Evolutionary conservation across 441 rosid species (phyloP), one percentile per base, ranked within the genome.

Genomic region (Erodium chrysanthum): DNA sequence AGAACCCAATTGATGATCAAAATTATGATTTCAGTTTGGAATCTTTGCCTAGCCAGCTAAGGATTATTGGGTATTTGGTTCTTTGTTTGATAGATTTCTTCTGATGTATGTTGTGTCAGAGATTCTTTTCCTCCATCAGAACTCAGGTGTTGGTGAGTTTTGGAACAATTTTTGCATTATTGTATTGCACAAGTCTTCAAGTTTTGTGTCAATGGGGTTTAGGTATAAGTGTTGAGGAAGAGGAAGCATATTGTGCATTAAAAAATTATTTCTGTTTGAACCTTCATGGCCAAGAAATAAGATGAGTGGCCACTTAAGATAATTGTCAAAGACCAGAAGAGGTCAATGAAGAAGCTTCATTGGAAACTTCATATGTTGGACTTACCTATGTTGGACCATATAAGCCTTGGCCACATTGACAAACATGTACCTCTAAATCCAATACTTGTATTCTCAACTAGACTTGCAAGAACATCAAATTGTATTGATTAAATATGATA

Each of bases 221-320:
- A 56, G 62, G 62, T 56, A 56, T 56, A 20, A 56, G 62, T 56
- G 62, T 56, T 21, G 27, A 21, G 62, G 62, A 21, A 56, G 62
- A 10, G 14, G 62, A 56, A 56, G 62, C 62, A 56, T 56, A 56
- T 21, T 56, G 62, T 20, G 27, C 11, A 56, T 20, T 56, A 56
- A 21, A 56, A 23, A 56, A 31, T 20, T 27, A 20, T 7, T 11
- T 56, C 21, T 56, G 18, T 56, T 56, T n/a, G 62, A 56, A 21
- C 12, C 62, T 20, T 56, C 62, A 56, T 2, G 62, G 61, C 11
- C n/a, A 56, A 56, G 61, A 21, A 20, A 56, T 31, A 1, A 4
- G 35, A 4, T 31, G 2, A 2, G 0, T 27, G 29, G 29, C 29
- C 3, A 27, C 3, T 37, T 37, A 4, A 37, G 44, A 37, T 42